Conservation (phyloP, 2,329 filamentous ascomycete genomes). For the Cadophora sp. region DNA sequence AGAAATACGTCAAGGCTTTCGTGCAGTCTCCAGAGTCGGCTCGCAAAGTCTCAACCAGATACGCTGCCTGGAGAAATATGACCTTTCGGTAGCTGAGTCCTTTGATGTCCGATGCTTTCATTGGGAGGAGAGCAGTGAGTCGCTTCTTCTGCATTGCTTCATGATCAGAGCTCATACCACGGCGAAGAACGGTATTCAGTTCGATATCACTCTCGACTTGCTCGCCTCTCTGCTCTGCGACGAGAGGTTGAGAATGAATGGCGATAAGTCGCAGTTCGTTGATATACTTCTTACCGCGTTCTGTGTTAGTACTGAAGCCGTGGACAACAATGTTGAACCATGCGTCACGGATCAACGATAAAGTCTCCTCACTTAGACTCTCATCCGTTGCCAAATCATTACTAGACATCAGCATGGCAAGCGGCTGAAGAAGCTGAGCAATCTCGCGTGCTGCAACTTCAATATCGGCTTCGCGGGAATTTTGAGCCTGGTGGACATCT, state of each 20-base stretch:
- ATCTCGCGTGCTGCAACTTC: slow-evolving; percentile 88
- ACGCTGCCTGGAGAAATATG: slow-evolving; percentile 89
- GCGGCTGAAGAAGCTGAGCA: slow-evolving; percentile 81
- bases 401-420: slow-evolving; percentile 82
- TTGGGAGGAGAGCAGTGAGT: slow-evolving; percentile 75
- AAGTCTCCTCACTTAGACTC: slow-evolving; percentile 68
- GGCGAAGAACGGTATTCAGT: slow-evolving; percentile 88
- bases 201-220: slow-evolving; percentile 96
- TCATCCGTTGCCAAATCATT: slow-evolving; percentile 58
- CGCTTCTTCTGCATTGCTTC: slow-evolving; percentile 81
- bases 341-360: slow-evolving; percentile 81
- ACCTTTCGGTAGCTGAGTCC: slow-evolving; percentile 86
- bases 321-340: slow-evolving; percentile 99
- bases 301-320: slow-evolving; percentile 80
- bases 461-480: slow-evolving; percentile 77
- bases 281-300: slow-evolving; percentile 73
- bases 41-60: slow-evolving; percentile 87
- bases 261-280: slow-evolving; percentile 85
- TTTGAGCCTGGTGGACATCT: slow-evolving; percentile 77
- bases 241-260: slow-evolving; percentile 83
- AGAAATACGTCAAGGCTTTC: slow-evolving; percentile 87
- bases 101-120: slow-evolving; percentile 79
- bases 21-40: slow-evolving; percentile 90
- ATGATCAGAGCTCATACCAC: slow-evolving; percentile 82
- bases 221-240: slow-evolving; percentile 87